Conservation (phyloP, 2,329 filamentous ascomycete genomes). For the Periconia macrospinosa region DNA sequence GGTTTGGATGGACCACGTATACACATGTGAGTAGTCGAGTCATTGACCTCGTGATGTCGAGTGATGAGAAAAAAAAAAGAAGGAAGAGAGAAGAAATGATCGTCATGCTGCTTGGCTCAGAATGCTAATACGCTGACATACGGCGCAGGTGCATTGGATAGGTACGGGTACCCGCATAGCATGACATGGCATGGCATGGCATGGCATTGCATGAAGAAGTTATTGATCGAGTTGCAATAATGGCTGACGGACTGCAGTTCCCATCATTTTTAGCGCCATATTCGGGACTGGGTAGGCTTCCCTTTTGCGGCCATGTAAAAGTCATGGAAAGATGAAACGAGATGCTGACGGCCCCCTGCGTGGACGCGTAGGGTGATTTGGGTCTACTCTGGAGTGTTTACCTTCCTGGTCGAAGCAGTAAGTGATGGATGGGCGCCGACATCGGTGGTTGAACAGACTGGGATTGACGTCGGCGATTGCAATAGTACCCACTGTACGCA, state of each 20-base stretch:
- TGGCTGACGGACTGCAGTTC: constrained; percentile 45
- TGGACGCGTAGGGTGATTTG: constrained; percentile 64
- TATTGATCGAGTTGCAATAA: constrained; percentile 24
- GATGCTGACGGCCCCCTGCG: constrained; percentile 30
- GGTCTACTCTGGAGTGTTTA: constrained; percentile 83
- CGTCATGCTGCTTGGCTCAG: constrained; percentile 57
- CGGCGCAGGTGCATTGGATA: constrained; percentile 53
- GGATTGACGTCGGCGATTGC: constrained; percentile 26
- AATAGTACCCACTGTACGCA: constrained; percentile 53
- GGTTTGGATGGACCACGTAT: constrained; percentile 84
- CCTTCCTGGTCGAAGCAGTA: constrained; percentile 72
- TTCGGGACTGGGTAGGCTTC: constrained; percentile 49
- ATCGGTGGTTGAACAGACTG: constrained; percentile 21
- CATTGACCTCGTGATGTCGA: neutral
- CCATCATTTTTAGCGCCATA: constrained; percentile 52
- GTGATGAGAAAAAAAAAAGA: constrained; percentile 37
- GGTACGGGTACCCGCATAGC: constrained; percentile 34
- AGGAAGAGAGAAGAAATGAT: neutral
- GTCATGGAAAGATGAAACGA: constrained; percentile 20
- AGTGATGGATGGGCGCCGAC: constrained; percentile 33
- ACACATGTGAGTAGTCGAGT: constrained; percentile 65
- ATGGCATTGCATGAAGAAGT: neutral
- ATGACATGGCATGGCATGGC: constrained; percentile 3
- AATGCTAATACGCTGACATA: constrained; percentile 35
- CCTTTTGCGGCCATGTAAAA: constrained; percentile 21